Conservation (phyloP, 176 grass and related monocot species). For the Panicum miliaceum region DNA sequence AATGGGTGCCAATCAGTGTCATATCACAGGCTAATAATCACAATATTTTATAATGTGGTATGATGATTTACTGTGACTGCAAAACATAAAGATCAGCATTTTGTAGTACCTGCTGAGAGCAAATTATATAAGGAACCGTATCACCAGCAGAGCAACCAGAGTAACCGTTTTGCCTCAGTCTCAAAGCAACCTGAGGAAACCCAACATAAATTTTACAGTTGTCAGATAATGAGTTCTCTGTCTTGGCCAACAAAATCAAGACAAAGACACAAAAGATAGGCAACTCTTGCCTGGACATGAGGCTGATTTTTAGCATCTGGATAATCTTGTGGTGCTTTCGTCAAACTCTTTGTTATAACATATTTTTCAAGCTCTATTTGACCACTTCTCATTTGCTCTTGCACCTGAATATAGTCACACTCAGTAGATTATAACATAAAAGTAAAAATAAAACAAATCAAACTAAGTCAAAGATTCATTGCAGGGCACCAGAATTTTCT, state of each 20-base stretch:
- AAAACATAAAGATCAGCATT: constrained; percentile 30
- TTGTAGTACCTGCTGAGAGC: constrained; percentile 71
- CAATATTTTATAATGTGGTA: not conserved
- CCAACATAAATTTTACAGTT: constrained; percentile 18
- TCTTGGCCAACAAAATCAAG: constrained; percentile 12
- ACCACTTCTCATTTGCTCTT: constrained; percentile 90
- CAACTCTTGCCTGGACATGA: constrained; percentile 87
- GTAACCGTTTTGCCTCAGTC: constrained; percentile 92
- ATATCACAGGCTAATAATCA: constrained; percentile 19
- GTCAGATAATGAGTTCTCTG: not conserved
- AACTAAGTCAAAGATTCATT: not conserved
- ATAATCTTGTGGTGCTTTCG: constrained; percentile 94
- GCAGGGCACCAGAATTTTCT: constrained; percentile 24
- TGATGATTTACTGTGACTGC: constrained; percentile 2
- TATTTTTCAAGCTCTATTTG: constrained; percentile 94
- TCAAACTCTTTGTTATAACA: constrained; percentile 94
- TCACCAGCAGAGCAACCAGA: constrained; percentile 84
- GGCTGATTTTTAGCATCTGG: constrained; percentile 99
- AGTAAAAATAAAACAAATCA: not conserved
- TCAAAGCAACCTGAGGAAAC: constrained; percentile 78
- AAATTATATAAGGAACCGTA: constrained; percentile 97
- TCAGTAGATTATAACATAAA: constrained; percentile 19
- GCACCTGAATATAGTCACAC: constrained; percentile 59
- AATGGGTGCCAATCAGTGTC: constrained; percentile 1
- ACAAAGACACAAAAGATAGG: constrained; percentile 23